Base-by-base conservation (phyloP, 2,329 filamentous ascomycete genomes). In the Pseudogymnoascus sp. region DNA sequence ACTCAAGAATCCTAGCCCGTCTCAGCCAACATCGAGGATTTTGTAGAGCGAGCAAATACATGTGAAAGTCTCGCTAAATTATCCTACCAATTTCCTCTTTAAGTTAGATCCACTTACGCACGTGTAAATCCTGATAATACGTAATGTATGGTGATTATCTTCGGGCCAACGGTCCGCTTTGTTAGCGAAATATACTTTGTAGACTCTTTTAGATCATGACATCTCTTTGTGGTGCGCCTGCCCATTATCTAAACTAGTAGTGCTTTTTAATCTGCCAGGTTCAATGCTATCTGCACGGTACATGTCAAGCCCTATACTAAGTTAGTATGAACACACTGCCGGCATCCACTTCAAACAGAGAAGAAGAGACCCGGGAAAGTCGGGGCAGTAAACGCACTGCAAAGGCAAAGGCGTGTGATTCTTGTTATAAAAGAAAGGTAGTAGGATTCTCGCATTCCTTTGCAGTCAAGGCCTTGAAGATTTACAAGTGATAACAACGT, bases 401-500 rank as follows among this genome's bases (percentile, higher is more conserved):
- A 28, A 49, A 49, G 23, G 23, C 42, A 49, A 69, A 74, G 62
- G 79, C 79, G 11, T 82, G 79, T 66, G 79, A 82, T 66, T 76
- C 78, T 14, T 82, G 79, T 65, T 78, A 80, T 67, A 76, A 72
- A 66, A 72, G 77, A 67, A 82, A 81, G 77, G 79, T 78, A 72
- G 62, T 61, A 35, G 30, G 9, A 61, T 49, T 33, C n/a, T 35
- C 61, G 52, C 38, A 19, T 62, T 58, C 14, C 16, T 28, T 28
- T 49, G 42, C 8, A 49, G 16, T 28, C 25, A 2, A n/a, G 12
- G 42, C 2, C 28, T 6, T 49, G 6, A 25, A 49, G 42, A 49
- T 28, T 28, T 7, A 25, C 12, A 49, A 49, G 28, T 49, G 7
- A 22, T 60, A 38, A 11, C 61, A 59, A 23, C 49, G 8, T 33